Base-by-base conservation (phyloP, 148 eudicot species). In the Heliamphora exappendiculata region DNA sequence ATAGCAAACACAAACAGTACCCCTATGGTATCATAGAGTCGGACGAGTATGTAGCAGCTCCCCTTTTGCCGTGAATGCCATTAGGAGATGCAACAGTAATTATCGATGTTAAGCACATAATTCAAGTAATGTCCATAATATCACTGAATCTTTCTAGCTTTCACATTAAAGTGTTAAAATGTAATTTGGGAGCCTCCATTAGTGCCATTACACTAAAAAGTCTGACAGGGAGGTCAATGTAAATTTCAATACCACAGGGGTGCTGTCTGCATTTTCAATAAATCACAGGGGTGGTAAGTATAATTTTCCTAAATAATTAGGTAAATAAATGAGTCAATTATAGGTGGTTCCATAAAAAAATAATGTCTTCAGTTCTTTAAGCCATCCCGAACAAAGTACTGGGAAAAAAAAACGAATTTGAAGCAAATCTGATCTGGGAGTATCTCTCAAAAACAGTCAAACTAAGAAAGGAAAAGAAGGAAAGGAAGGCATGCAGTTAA, bases 101-200 rank as follows among this genome's bases (percentile, higher is more conserved):
- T 16, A 16, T 62, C 33, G 39, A 62, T 31, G 5, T 14, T 34
- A 31, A 62, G 33, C 2, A n/a, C n/a, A n/a, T n/a, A n/a, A n/a
- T 29, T 33, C 67, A 16, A 22, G 41, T 31, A 17, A 62, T 62
- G 67, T 60, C 20, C 37, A 60, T 13, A 42, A 60, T 60, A 37
- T 37, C 66, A n/a, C 66, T 60, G 5, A 60, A 58, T 28, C 66
- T 37, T 12, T 60, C 39, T 29, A 60, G 8, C 16, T 60, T 60
- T 60, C 66, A 60, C 37, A 60, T 4, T 31, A 60, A 14, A 31
- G 37, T 11, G 47, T 42, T 5, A 42, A 6, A 29, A 28, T 29
- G 66, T 60, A 7, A 59, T 60, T 60, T 60, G 36, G 65, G 10
- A 59, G 66, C 66, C 66, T 28, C 66, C 64, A 58, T 58, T 58